Percentiles rank a stretch among this genome's conserved stretches.
Evolutionary conservation across 306 rosid species (phyloP).

Genomic region (Gastrolobium villosum): DNA sequence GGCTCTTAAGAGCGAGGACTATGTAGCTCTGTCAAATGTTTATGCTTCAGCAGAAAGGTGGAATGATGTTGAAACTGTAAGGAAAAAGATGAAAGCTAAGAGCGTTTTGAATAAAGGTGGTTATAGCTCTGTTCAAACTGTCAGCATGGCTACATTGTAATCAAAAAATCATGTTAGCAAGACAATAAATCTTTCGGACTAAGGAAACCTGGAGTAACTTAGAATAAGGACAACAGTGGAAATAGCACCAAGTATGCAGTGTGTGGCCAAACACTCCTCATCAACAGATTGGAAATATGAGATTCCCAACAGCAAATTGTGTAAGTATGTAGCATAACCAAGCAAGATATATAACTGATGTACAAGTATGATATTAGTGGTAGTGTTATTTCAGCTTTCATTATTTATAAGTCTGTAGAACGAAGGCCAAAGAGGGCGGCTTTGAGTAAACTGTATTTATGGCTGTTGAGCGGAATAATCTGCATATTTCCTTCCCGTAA

Average conservation of each 20-base stretch:
- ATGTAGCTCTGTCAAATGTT: conserved; percentile 79
- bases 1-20: conserved; percentile 67
- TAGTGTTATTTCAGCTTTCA: not conserved
- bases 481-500: conserved; percentile 1
- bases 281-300: conserved; percentile 14
- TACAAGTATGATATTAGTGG: not conserved
- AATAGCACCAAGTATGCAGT: not conserved
- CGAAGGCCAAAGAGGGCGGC: not conserved
- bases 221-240: not conserved
- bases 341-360: not conserved
- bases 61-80: conserved; percentile 70
- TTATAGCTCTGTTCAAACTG: conserved; percentile 66
- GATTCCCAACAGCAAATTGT: not conserved
- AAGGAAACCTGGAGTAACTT: not conserved
- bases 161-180: not conserved
- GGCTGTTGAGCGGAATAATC: not conserved
- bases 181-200: not conserved
- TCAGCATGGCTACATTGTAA: conserved; percentile 44
- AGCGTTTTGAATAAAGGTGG: conserved; percentile 68
- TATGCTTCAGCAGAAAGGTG: conserved; percentile 83
- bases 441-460: not conserved
- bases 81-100: conserved; percentile 69
- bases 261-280: not conserved
- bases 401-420: not conserved
- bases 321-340: not conserved